Evolutionary conservation across 2,329 filamentous ascomycete species (phyloP).

Genomic region (Ophiostoma quercus): DNA sequence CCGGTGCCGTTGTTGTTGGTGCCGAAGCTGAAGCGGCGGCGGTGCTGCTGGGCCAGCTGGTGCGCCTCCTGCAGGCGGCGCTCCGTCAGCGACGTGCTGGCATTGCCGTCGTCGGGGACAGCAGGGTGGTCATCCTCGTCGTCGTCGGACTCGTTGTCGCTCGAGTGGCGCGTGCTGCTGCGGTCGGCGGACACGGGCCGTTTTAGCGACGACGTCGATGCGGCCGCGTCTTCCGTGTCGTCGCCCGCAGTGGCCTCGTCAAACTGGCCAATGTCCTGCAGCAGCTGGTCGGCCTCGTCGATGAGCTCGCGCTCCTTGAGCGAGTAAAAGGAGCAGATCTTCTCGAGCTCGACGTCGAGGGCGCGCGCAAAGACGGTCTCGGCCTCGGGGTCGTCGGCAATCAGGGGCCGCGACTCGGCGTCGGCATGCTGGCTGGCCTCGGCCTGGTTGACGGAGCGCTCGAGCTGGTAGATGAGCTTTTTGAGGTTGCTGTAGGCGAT

Average conservation of each 20-base stretch:
- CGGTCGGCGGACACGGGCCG: slow-evolving; percentile 20
- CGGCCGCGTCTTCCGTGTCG: not conserved
- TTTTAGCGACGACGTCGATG: not conserved
- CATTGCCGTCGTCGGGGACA: slow-evolving; percentile 28
- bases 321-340: slow-evolving; percentile 85
- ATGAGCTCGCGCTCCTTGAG: slow-evolving; percentile 85
- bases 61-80: slow-evolving; percentile 24
- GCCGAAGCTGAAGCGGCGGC: slow-evolving; percentile 38
- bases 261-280: slow-evolving; percentile 66
- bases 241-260: slow-evolving; percentile 41
- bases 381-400: slow-evolving; percentile 61
- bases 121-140: slow-evolving; percentile 37
- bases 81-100: slow-evolving; percentile 50
- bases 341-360: slow-evolving; percentile 84
- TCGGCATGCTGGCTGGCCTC: slow-evolving; percentile 60
- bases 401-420: slow-evolving; percentile 77
- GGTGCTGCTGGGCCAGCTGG: slow-evolving; percentile 29
- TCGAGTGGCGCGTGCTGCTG: slow-evolving; percentile 43
- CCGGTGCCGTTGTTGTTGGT: slow-evolving; percentile 16
- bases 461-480: slow-evolving; percentile 95
- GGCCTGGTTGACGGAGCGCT: slow-evolving; percentile 66
- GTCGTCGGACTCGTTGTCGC: slow-evolving; percentile 56
- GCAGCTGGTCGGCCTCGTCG: slow-evolving; percentile 70
- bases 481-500: slow-evolving; percentile 98
- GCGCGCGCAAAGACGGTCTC: slow-evolving; percentile 77